Evolutionary conservation across 495 filamentous ascomycete genomes (phyloP).

Genomic region (Lichina pygmaea): DNA sequence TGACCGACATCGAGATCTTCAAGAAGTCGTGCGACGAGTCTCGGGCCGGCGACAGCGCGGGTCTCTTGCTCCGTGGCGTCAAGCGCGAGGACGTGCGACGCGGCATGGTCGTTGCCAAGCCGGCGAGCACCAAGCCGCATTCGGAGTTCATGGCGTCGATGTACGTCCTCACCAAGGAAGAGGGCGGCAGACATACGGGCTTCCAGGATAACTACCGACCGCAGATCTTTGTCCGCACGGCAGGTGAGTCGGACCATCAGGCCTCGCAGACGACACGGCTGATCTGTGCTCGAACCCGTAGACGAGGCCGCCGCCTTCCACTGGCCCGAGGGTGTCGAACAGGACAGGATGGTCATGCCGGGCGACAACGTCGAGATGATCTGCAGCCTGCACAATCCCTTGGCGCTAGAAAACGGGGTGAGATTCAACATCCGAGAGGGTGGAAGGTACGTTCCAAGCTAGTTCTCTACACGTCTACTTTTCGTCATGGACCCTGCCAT

Average conservation of each 20-base stretch:
- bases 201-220: constrained; percentile 87
- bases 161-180: constrained; percentile 92
- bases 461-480: too few species aligned
- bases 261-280: background rate
- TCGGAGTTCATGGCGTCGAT: constrained; percentile 79
- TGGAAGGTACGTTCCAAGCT: constrained; percentile 21
- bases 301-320: constrained; percentile 58
- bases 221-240: constrained; percentile 83
- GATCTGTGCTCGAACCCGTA: constrained; percentile 1
- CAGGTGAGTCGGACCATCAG: constrained; percentile 22
- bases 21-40: constrained; percentile 95
- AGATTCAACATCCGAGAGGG: constrained; percentile 94
- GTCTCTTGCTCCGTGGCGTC: constrained; percentile 80
- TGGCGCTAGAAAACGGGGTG: constrained; percentile 70
- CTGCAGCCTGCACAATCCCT: constrained; percentile 47
- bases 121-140: constrained; percentile 53
- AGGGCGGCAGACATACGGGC: constrained; percentile 84
- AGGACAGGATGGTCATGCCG: constrained; percentile 65
- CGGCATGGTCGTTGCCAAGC: constrained; percentile 75
- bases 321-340: constrained; percentile 58
- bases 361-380: constrained; percentile 98
- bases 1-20: constrained; percentile 98
- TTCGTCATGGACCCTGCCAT: too few species aligned
- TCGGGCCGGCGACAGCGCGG: constrained; percentile 91
- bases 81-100: constrained; percentile 78